phyloP scores from a whole-genome alignment of 176 grass and related monocot species.

The Hyparrhenia diplandra region DNA sequence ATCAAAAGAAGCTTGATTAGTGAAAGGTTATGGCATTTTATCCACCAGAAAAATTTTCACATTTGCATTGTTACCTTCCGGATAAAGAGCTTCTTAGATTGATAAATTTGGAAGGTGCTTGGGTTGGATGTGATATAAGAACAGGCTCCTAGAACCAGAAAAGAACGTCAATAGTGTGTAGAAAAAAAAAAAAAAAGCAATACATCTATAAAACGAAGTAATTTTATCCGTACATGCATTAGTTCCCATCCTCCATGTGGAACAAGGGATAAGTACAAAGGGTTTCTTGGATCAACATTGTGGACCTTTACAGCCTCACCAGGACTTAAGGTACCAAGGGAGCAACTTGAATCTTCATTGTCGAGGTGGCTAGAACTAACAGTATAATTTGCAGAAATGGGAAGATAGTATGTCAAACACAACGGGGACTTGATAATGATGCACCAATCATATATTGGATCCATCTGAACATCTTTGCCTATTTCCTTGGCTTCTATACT shows the following conservation, averaged over 20 bases:
- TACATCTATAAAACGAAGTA: conserved; percentile 21
- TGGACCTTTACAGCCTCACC: conserved; percentile 70
- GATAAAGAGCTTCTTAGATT: conserved; percentile 78
- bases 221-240: conserved; percentile 53
- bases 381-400: conserved; percentile 71
- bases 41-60: conserved; percentile 3
- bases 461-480: conserved; percentile 77
- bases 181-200: neutral
- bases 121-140: conserved; percentile 78
- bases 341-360: conserved; percentile 53
- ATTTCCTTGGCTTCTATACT: conserved; percentile 92
- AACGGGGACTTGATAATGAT: conserved; percentile 73
- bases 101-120: conserved; percentile 68
- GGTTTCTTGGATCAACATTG: conserved; percentile 73
- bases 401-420: conserved; percentile 79
- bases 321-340: conserved; percentile 62
- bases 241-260: conserved; percentile 83
- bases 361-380: conserved; percentile 42
- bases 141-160: conserved; percentile 74
- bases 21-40: conserved; percentile 25
- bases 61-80: conserved; percentile 57
- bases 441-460: conserved; percentile 89
- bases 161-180: conserved; percentile 30
- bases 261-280: conserved; percentile 76
- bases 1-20: conserved; percentile 1